A percentile compares a stretch with the other conserved stretches of the same genome.
These are phyloP conservation scores for Spongiforma sp. DNA, from an alignment of 1,284 basidiomycete species.

Conservation along the genomic window DNA sequence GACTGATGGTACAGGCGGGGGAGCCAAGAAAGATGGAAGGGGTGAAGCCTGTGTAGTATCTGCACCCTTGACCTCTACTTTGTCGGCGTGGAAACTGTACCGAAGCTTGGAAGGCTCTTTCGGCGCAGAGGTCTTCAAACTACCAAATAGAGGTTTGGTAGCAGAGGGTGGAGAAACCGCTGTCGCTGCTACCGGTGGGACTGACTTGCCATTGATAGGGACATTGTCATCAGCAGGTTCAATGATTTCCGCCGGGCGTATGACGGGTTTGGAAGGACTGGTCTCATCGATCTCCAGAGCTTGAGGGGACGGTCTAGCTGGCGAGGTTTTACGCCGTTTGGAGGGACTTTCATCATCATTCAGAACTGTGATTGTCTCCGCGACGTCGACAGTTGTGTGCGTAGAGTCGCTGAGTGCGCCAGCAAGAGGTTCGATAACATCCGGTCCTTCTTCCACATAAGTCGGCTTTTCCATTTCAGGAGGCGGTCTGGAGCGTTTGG, in stretches of 20 bases:
- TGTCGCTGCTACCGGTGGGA: conserved; percentile 22
- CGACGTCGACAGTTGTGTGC: conserved; percentile 3
- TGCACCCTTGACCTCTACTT: conserved; percentile 31
- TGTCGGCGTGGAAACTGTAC: conserved; percentile 60
- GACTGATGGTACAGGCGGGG: conserved; percentile 4
- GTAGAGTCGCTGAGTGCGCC: conserved; percentile 36
- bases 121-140: conserved; percentile 53
- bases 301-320: conserved; percentile 5
- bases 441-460: conserved; percentile 16
- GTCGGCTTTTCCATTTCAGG: conserved; percentile 38
- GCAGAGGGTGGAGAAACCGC: conserved; percentile 24
- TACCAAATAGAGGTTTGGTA: conserved; percentile 34
- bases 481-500: conserved; percentile 72
- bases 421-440: conserved; percentile 5
- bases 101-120: conserved; percentile 77
- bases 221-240: conserved; percentile 43
- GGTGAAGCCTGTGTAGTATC: conserved; percentile 21
- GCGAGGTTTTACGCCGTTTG: conserved; percentile 47
- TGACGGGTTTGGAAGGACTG: conserved; percentile 27
- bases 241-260: conserved; percentile 44
- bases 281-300: conserved; percentile 42
- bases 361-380: conserved; percentile 33
- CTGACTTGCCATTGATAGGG: conserved; percentile 19
- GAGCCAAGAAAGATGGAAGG: conserved; percentile 25
- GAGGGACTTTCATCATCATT: conserved; percentile 41